These are phyloP conservation scores for Umbelopsis ramanniana DNA, from an alignment of 192 early-diverging fungal genomes.

Conservation along the genomic window DNA sequence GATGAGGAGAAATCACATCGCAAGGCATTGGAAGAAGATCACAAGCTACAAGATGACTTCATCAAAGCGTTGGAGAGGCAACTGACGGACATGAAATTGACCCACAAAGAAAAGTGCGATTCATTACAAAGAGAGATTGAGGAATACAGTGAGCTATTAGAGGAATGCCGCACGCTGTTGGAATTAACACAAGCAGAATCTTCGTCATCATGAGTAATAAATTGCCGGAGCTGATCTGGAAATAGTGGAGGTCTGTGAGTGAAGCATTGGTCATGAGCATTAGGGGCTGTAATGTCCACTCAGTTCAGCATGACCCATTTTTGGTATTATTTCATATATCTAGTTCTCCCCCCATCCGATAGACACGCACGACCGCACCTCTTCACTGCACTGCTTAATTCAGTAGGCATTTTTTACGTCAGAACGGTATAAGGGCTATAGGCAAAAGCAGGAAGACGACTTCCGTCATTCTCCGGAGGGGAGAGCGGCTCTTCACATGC, in stretches of 20 bases:
- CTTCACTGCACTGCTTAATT: no score
- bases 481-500: conserved; percentile 6
- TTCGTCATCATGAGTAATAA: conserved; percentile 14
- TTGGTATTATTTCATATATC: no score
- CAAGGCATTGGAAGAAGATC: conserved; percentile 12
- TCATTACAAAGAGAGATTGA: conserved; percentile 5
- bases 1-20: conserved; percentile 10
- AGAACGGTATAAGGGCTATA: no score
- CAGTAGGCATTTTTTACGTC: background rate
- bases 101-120: background rate
- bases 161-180: conserved; percentile 10
- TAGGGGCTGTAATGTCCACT: no score
- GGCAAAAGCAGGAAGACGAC: background rate
- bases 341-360: no score
- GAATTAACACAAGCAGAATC: background rate
- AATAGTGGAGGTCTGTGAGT: background rate
- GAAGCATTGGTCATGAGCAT: background rate
- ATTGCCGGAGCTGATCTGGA: no score
- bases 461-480: conserved; percentile 22
- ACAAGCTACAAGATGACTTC: conserved; percentile 13
- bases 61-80: conserved; percentile 17
- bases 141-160: conserved; percentile 9
- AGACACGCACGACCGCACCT: no score
- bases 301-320: background rate
- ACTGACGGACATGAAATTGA: conserved; percentile 3